Evolutionary conservation across 768 basidiomycete species (phyloP).

Genomic region (Bullera alba): DNA sequence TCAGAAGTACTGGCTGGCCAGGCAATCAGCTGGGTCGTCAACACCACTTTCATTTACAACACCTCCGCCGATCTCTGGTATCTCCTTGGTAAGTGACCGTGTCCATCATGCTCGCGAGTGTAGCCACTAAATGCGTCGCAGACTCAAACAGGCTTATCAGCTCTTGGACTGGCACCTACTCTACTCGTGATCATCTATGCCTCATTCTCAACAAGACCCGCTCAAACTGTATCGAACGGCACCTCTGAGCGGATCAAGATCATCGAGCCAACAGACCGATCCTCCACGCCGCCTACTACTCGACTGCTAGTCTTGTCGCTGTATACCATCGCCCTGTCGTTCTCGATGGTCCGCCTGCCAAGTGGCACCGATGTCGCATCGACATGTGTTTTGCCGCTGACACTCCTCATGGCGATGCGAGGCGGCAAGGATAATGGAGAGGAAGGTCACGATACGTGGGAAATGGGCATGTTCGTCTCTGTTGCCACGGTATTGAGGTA

Average conservation of each 20-base stretch:
- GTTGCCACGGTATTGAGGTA: slow-evolving; percentile 86
- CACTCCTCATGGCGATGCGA: slow-evolving; percentile 55
- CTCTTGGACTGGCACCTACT: too few relatives aligned
- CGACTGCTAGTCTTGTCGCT: slow-evolving; percentile 72
- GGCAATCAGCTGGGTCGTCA: too few relatives aligned
- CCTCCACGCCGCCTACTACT: slow-evolving; percentile 53
- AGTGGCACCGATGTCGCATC: too few relatives aligned
- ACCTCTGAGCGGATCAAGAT: too few relatives aligned
- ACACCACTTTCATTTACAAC: too few relatives aligned
- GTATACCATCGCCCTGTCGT: slow-evolving; percentile 74
- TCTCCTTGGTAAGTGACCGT: too few relatives aligned
- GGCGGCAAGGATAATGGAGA: slow-evolving; percentile 17
- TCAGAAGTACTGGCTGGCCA: too few relatives aligned
- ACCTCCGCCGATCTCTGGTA: too few relatives aligned
- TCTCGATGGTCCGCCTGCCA: slow-evolving; percentile 84
- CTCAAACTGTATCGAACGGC: not conserved
- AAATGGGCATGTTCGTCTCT: slow-evolving; percentile 67
- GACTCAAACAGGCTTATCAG: too few relatives aligned
- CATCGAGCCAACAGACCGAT: slow-evolving; percentile 1
- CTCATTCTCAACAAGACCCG: not conserved
- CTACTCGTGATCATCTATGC: not conserved
- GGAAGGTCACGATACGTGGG: slow-evolving; percentile 54
- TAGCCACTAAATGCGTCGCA: too few relatives aligned
- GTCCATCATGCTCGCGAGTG: too few relatives aligned
- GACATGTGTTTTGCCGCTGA: slow-evolving; percentile 78